Conservation (phyloP, 2,329 filamentous ascomycete genomes). For the Colletotrichum zoysiae region DNA sequence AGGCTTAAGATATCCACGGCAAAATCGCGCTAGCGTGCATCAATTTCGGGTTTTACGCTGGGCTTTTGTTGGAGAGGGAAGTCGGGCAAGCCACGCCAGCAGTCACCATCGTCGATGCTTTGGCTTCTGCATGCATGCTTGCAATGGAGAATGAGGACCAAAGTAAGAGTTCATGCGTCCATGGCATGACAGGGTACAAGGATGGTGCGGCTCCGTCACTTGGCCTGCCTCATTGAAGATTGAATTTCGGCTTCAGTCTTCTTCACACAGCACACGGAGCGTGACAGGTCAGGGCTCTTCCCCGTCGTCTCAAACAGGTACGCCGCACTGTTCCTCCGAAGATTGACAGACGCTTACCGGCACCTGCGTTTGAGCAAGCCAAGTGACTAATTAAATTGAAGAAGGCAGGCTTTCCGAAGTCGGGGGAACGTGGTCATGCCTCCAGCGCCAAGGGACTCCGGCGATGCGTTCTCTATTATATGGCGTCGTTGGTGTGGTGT, state of each 20-base stretch:
- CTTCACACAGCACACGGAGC: background rate
- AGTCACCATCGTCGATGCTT: background rate
- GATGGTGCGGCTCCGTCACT: constrained; percentile 28
- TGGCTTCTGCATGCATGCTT: constrained; percentile 21
- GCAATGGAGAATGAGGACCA: constrained; percentile 27
- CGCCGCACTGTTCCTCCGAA: constrained; percentile 21
- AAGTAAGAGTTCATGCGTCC: constrained; percentile 34
- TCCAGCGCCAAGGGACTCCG: constrained; percentile 9
- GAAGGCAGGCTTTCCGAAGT: constrained; percentile 6
- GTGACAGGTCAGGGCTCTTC: constrained; percentile 37
- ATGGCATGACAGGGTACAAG: constrained; percentile 20
- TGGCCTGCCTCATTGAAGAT: constrained; percentile 15
- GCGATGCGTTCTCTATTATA: constrained; percentile 9
- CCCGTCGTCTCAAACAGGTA: constrained; percentile 39
- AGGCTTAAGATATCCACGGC: constrained; percentile 1
- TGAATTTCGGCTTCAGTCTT: constrained; percentile 28
- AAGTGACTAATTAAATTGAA: background rate
- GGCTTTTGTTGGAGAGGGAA: background rate
- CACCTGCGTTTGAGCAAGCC: background rate
- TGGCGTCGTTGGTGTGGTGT: background rate
- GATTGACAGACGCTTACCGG: constrained; percentile 13
- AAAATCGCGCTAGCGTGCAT: constrained; percentile 3
- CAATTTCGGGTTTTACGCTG: background rate
- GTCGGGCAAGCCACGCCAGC: background rate
- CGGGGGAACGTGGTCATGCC: constrained; percentile 22